Conservation (phyloP, 2,329 filamentous ascomycete species). For the Aureobasidium sp. region DNA sequence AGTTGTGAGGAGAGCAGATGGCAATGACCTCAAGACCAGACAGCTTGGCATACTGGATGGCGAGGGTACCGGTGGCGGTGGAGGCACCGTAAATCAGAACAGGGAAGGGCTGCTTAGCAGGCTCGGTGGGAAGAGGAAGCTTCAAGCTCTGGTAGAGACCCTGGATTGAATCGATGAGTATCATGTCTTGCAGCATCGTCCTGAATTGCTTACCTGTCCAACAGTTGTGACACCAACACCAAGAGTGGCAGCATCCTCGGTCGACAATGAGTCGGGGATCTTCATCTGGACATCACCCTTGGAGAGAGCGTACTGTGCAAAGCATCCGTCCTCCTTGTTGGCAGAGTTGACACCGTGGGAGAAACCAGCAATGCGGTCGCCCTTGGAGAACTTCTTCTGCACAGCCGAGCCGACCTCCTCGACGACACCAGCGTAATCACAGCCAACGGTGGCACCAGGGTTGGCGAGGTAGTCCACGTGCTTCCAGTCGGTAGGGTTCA, state of each 20-base stretch:
- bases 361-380: slow-evolving; percentile 46
- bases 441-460: slow-evolving; percentile 38
- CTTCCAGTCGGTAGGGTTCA: slow-evolving; percentile 47
- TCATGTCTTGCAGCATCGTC: not conserved
- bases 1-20: slow-evolving; percentile 41
- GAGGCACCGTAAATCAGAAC: slow-evolving; percentile 45
- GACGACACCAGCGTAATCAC: slow-evolving; percentile 47
- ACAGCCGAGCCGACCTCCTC: slow-evolving; percentile 43
- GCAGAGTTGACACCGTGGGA: slow-evolving; percentile 37
- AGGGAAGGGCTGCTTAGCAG: slow-evolving; percentile 29
- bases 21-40: slow-evolving; percentile 36
- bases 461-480: slow-evolving; percentile 28
- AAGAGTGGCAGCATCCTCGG: slow-evolving; percentile 45
- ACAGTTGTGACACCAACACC: slow-evolving; percentile 45
- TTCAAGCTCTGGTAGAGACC: slow-evolving; percentile 35
- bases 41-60: slow-evolving; percentile 42
- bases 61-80: slow-evolving; percentile 43
- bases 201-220: slow-evolving; percentile 28
- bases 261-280: slow-evolving; percentile 40
- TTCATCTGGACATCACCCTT: slow-evolving; percentile 42
- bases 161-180: slow-evolving; percentile 12
- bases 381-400: slow-evolving; percentile 37
- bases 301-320: slow-evolving; percentile 45
- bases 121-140: slow-evolving; percentile 37
- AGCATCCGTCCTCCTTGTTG: slow-evolving; percentile 42